phyloP scores from a whole-genome alignment of 2,329 filamentous ascomycete species.

The Emmonsiellopsis sp. region DNA sequence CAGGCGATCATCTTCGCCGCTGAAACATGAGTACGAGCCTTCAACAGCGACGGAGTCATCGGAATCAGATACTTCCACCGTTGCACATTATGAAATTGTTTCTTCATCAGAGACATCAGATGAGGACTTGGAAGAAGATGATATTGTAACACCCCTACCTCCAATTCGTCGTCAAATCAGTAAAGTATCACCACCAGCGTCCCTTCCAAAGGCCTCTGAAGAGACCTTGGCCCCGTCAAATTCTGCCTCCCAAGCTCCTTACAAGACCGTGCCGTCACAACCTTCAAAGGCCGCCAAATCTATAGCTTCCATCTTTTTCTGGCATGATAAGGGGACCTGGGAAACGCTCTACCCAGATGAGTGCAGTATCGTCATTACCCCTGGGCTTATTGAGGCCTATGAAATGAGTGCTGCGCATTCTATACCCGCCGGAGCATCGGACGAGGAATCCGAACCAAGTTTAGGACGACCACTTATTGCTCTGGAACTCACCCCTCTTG shows the following conservation, averaged over 20 bases:
- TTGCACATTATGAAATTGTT: conserved; percentile 41
- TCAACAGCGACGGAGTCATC: conserved; percentile 59
- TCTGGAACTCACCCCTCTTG: conserved; percentile 81
- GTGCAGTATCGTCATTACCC: conserved; percentile 53
- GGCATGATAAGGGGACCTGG: conserved; percentile 55
- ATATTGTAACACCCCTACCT: conserved; percentile 28
- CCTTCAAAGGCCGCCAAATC: conserved; percentile 43
- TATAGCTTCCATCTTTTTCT: conserved; percentile 52
- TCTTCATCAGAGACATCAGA: conserved; percentile 45
- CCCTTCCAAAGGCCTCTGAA: conserved; percentile 29
- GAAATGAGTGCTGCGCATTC: conserved; percentile 39
- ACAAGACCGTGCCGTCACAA: conserved; percentile 42
- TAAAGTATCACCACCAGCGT: conserved; percentile 31
- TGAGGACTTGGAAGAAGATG: conserved; percentile 46
- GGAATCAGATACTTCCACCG: conserved; percentile 47
- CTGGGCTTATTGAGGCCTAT: conserved; percentile 56
- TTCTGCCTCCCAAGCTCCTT: conserved; percentile 68
- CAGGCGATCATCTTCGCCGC: conserved; percentile 75
- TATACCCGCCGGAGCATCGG: conserved; percentile 14
- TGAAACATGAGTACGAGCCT: conserved; percentile 95
- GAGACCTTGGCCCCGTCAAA: conserved; percentile 65
- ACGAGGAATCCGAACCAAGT: conserved; percentile 1
- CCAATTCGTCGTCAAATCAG: conserved; percentile 26
- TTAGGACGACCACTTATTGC: conserved; percentile 48
- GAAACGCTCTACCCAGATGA: conserved; percentile 52